These are phyloP conservation scores for apple (Malus domestica) DNA, from an alignment of 306 rosid species.

Conservation along the genomic window DNA sequence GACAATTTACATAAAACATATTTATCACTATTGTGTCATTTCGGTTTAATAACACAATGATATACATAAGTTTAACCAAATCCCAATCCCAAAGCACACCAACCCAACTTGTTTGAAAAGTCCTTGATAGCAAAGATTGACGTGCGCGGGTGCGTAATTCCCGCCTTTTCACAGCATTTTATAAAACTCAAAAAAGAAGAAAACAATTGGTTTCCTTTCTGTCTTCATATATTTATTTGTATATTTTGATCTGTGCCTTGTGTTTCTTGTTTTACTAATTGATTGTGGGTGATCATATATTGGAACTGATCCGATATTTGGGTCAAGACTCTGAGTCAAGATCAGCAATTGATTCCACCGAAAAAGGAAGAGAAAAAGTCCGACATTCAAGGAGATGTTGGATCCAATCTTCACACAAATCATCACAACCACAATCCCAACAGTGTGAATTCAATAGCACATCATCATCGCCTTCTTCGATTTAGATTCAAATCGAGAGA, in stretches of 20 bases:
- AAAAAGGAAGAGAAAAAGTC: constrained; percentile 9
- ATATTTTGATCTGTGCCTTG: not conserved
- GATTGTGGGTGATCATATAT: not conserved
- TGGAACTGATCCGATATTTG: constrained; percentile 25
- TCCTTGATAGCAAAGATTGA: not conserved
- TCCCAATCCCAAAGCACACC: too few relatives aligned
- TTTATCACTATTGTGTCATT: too few relatives aligned
- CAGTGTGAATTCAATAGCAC: not conserved
- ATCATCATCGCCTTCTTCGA: not conserved
- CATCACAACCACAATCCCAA: not conserved
- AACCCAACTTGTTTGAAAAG: too few relatives aligned
- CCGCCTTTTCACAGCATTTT: constrained; percentile 25
- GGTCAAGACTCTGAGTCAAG: constrained; percentile 3
- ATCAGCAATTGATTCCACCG: constrained; percentile 15
- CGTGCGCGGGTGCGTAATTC: constrained; percentile 35
- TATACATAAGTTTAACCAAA: too few relatives aligned
- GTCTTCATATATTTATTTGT: not conserved
- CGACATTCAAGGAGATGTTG: constrained; percentile 1
- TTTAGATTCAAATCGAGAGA: not conserved
- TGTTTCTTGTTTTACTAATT: not conserved
- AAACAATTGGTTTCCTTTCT: not conserved
- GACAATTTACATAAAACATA: too few relatives aligned
- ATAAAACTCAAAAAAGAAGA: not conserved
- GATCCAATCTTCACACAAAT: not conserved
- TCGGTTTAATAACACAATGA: too few relatives aligned